phyloP scores from a whole-genome alignment of 768 basidiomycete species.

The Scleroderma citrinum region DNA sequence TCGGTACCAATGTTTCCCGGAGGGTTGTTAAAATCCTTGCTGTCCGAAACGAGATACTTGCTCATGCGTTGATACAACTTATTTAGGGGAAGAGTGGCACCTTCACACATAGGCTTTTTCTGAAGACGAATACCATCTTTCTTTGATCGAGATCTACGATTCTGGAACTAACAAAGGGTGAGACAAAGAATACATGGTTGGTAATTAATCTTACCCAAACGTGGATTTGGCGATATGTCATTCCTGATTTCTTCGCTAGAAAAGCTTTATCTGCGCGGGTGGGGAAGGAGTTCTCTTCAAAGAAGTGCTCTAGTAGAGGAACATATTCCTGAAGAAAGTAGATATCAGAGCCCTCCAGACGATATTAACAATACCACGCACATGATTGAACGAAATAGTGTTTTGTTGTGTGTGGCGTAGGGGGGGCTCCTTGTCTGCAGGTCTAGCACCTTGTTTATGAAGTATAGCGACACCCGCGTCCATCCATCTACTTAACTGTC shows the following conservation, averaged over 20 bases:
- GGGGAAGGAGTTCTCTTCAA: slow-evolving; percentile 43
- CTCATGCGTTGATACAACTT: slow-evolving; percentile 23
- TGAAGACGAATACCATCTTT: slow-evolving; percentile 29
- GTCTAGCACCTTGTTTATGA: no score
- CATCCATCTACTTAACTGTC: no score
- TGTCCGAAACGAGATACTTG: no score
- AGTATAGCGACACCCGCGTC: no score
- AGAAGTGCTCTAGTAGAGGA: slow-evolving; percentile 43
- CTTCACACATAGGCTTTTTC: slow-evolving; percentile 13
- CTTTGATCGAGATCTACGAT: slow-evolving; percentile 31
- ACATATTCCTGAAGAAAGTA: slow-evolving; percentile 35
- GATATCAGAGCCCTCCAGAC: neutral
- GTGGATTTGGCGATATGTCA: slow-evolving; percentile 45
- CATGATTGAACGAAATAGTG: neutral
- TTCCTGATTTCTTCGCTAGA: slow-evolving; percentile 38
- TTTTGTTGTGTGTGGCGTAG: no score
- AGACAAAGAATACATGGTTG: neutral
- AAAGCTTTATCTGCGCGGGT: slow-evolving; percentile 32
- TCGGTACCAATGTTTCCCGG: no score
- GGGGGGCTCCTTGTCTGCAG: no score
- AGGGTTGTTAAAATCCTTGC: no score
- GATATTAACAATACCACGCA: no score
- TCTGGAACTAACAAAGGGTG: slow-evolving; percentile 41
- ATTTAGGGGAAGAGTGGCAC: slow-evolving; percentile 18
- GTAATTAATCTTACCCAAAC: slow-evolving; percentile 40